Conservation (phyloP, 441 rosid species). For the Pelargonium citronellum region DNA sequence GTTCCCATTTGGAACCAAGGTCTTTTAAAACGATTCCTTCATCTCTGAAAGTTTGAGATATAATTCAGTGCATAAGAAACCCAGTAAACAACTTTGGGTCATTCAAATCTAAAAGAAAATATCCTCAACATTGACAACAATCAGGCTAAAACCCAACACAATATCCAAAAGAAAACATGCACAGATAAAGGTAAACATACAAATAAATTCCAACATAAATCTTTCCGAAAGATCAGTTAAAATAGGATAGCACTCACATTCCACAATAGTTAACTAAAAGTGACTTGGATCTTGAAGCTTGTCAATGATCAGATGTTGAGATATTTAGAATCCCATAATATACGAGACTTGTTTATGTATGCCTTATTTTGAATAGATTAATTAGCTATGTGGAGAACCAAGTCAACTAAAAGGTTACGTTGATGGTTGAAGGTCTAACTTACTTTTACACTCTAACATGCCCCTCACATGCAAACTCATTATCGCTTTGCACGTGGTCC, state of each 20-base stretch:
- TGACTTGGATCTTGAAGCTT: background rate
- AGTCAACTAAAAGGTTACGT: too few relatives aligned
- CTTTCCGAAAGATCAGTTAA: background rate
- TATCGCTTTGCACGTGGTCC: too few relatives aligned
- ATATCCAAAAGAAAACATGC: background rate
- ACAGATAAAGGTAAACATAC: background rate
- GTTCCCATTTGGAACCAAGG: conserved; percentile 94
- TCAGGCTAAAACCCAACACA: background rate
- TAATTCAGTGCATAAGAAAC: conserved; percentile 7
- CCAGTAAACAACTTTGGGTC: background rate
- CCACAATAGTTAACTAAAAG: conserved; percentile 2
- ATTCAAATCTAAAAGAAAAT: background rate
- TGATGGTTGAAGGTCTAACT: too few relatives aligned
- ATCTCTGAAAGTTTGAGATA: conserved; percentile 43
- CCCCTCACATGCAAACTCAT: too few relatives aligned
- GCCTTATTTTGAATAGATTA: too few relatives aligned
- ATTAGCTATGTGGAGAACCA: too few relatives aligned
- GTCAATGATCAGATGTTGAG: background rate
- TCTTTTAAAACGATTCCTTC: conserved; percentile 90
- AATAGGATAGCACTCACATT: background rate
- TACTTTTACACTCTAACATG: too few relatives aligned
- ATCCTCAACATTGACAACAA: background rate
- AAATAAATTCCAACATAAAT: background rate
- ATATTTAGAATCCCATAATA: background rate
- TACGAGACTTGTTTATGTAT: too few relatives aligned